These are phyloP conservation scores for Metschnikowia continentalis DNA, from an alignment of 805 yeast species.

Conservation along the genomic window DNA sequence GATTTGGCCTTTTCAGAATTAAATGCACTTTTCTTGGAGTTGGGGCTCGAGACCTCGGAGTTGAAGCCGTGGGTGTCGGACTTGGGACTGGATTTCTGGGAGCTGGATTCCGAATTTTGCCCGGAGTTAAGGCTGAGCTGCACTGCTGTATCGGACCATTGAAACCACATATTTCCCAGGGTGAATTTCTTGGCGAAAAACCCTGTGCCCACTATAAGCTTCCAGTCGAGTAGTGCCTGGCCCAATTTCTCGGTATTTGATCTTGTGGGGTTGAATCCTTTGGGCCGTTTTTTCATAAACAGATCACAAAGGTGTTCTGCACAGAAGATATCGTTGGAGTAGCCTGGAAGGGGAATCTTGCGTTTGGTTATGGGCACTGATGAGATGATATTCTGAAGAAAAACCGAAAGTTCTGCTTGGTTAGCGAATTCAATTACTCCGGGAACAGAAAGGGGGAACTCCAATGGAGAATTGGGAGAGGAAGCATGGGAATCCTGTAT, in stretches of 20 bases:
- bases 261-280: constrained; percentile 34
- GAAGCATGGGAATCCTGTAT: too few species aligned
- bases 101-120: too few species aligned
- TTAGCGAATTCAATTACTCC: constrained; percentile 18
- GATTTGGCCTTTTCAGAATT: background rate
- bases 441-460: constrained; percentile 33
- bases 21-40: too few species aligned
- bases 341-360: constrained; percentile 39
- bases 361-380: constrained; percentile 26
- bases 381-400: constrained; percentile 22
- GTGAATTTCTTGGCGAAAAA: constrained; percentile 34
- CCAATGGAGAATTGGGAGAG: constrained; percentile 5
- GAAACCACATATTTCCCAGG: constrained; percentile 43
- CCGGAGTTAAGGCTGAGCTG: constrained; percentile 4
- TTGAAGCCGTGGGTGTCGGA: too few species aligned
- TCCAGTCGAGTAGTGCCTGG: constrained; percentile 34
- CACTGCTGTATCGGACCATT: constrained; percentile 37
- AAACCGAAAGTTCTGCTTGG: constrained; percentile 18
- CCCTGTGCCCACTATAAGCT: constrained; percentile 29
- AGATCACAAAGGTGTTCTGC: constrained; percentile 35
- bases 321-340: constrained; percentile 35
- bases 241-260: constrained; percentile 38
- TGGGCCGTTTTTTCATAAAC: constrained; percentile 23
- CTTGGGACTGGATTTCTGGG: too few species aligned
- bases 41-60: too few species aligned